Evolutionary conservation across 1,139 yeast species (phyloP).

Genomic region (Geotrichum cucujoidarum): DNA sequence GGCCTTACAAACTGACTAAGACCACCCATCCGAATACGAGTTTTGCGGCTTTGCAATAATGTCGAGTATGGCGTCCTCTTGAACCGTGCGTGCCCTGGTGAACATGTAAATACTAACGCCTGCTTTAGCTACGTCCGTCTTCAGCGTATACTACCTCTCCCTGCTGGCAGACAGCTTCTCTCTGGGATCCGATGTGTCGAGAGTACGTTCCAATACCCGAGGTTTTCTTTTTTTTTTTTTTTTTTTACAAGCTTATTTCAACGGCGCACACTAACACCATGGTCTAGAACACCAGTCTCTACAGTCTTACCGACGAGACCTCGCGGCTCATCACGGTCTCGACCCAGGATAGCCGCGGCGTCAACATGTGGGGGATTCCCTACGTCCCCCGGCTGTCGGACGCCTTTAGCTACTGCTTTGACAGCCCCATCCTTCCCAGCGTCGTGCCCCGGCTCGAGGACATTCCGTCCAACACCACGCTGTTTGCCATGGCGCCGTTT

Average conservation of each 20-base stretch:
- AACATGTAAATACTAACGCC: not conserved
- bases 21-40: too few relatives aligned
- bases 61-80: too few relatives aligned
- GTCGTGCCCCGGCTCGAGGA: slow-evolving; percentile 11
- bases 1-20: too few relatives aligned
- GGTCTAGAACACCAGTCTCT: slow-evolving; percentile 5
- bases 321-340: slow-evolving; percentile 11
- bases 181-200: slow-evolving; percentile 16
- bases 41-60: too few relatives aligned
- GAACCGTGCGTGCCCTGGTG: too few relatives aligned
- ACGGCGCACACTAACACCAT: not conserved
- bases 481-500: slow-evolving; percentile 18
- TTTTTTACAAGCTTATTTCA: not conserved
- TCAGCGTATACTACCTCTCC: slow-evolving; percentile 19
- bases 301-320: slow-evolving; percentile 10
- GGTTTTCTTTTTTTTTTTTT: not conserved
- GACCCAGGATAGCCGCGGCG: slow-evolving; percentile 10
- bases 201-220: slow-evolving; percentile 12
- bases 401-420: slow-evolving; percentile 9
- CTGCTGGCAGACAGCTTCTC: slow-evolving; percentile 9
- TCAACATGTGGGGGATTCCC: slow-evolving; percentile 19
- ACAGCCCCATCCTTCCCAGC: slow-evolving; percentile 9
- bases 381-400: slow-evolving; percentile 15
- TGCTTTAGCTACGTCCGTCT: slow-evolving; percentile 6
- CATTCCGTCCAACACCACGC: slow-evolving; percentile 13